A percentile compares a stretch with the other conserved stretches of the same genome.
Evolutionary conservation across 257 asterid species (phyloP).

Genomic region (Plantago ovata): DNA sequence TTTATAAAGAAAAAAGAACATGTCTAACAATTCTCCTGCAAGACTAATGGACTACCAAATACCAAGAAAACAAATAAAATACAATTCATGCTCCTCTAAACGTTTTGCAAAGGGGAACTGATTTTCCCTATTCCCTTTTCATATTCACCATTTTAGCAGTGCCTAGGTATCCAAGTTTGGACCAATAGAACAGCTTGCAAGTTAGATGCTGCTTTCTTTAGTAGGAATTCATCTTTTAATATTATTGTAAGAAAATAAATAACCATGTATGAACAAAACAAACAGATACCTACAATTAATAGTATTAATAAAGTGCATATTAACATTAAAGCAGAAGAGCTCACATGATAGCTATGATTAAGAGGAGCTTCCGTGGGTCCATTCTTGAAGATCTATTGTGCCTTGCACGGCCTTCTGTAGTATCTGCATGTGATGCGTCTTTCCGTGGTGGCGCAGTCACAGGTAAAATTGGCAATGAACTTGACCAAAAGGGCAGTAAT

Average conservation of each 20-base stretch:
- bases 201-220: no score
- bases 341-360: constrained; percentile 78
- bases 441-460: constrained; percentile 87
- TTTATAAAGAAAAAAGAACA: no score
- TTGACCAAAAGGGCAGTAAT: constrained; percentile 92
- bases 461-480: constrained; percentile 81
- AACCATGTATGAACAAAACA: neutral
- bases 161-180: no score
- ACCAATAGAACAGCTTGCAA: no score
- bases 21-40: no score
- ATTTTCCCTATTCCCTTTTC: no score
- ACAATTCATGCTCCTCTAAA: neutral
- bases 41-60: no score
- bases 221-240: neutral
- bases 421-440: constrained; percentile 60
- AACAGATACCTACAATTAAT: neutral
- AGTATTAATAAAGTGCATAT: neutral
- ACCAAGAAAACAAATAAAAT: neutral
- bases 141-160: no score
- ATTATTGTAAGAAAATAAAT: neutral
- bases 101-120: no score
- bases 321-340: constrained; percentile 5
- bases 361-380: constrained; percentile 95
- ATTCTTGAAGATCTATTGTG: constrained; percentile 72
- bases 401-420: constrained; percentile 63